These are phyloP conservation scores for Malus orientalis DNA, from an alignment of 306 rosid species.

Conservation along the genomic window DNA sequence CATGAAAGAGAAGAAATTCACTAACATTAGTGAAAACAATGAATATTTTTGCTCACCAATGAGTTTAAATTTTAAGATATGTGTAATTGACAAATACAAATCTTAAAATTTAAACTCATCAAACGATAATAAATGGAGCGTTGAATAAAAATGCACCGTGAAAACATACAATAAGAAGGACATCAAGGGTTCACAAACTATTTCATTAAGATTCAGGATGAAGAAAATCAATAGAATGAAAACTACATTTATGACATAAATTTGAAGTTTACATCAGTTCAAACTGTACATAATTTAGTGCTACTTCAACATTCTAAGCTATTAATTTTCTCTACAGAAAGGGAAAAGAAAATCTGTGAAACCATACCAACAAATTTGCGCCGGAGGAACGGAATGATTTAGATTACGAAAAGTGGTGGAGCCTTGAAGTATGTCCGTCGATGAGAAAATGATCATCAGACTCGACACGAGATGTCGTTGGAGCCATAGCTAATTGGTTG, in stretches of 20 bases:
- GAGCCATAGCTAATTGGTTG: constrained; percentile 73
- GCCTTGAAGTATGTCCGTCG: background rate
- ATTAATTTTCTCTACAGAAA: background rate
- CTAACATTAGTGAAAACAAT: no score
- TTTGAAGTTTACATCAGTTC: background rate
- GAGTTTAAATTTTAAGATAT: no score
- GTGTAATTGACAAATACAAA: no score
- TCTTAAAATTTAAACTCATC: no score
- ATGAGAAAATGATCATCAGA: background rate
- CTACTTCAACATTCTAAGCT: background rate
- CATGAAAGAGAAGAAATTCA: background rate
- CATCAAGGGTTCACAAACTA: background rate
- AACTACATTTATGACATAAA: background rate
- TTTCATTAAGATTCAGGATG: background rate
- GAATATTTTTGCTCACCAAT: no score
- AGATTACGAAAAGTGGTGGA: background rate
- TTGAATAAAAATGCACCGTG: no score
- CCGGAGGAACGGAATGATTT: background rate
- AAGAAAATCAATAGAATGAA: background rate
- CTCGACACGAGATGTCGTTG: constrained; percentile 46
- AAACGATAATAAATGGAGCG: no score
- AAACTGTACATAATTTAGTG: background rate
- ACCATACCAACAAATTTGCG: background rate
- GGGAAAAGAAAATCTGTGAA: background rate
- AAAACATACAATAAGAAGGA: background rate